Percentiles rank a stretch among this genome's conserved stretches.
These are phyloP conservation scores for Leccinum pellstonianum DNA, from an alignment of 768 basidiomycete species.

Conservation along the genomic window DNA sequence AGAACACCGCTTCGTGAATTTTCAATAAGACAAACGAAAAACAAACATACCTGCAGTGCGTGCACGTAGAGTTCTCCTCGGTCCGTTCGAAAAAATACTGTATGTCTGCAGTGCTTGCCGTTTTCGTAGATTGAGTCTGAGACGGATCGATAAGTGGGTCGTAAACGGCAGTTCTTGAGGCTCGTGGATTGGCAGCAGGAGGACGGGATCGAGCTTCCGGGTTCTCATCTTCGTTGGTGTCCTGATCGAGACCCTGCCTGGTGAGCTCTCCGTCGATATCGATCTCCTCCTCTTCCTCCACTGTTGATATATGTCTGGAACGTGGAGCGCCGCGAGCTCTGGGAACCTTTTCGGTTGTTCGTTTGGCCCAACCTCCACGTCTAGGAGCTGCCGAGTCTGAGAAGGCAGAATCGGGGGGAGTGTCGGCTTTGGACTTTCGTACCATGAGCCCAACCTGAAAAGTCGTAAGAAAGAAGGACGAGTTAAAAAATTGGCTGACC, in stretches of 20 bases:
- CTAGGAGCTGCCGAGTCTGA: not conserved
- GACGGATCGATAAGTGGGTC: not conserved
- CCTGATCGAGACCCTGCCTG: not conserved
- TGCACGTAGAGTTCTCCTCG: not conserved
- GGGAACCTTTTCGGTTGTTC: not conserved
- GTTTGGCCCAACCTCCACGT: not conserved
- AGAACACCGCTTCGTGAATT: not conserved
- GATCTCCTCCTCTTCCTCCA: not conserved
- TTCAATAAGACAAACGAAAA: not conserved
- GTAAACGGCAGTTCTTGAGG: not conserved
- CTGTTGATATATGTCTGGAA: not conserved
- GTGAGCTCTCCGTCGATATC: not conserved
- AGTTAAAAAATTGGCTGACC: not conserved
- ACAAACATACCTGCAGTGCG: not conserved
- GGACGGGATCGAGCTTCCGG: not conserved
- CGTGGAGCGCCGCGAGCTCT: not conserved
- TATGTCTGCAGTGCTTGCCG: not conserved
- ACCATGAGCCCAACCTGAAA: not conserved
- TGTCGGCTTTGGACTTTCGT: not conserved
- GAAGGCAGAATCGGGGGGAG: not conserved
- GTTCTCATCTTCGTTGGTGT: not conserved
- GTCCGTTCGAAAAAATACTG: not conserved
- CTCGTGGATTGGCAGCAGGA: not conserved
- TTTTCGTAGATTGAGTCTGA: no score
- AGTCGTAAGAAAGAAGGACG: not conserved